Percentiles rank a stretch among this genome's conserved stretches.
Conservation (phyloP, 371 early-diverging fungal species). For the Chytridiales sp. region DNA sequence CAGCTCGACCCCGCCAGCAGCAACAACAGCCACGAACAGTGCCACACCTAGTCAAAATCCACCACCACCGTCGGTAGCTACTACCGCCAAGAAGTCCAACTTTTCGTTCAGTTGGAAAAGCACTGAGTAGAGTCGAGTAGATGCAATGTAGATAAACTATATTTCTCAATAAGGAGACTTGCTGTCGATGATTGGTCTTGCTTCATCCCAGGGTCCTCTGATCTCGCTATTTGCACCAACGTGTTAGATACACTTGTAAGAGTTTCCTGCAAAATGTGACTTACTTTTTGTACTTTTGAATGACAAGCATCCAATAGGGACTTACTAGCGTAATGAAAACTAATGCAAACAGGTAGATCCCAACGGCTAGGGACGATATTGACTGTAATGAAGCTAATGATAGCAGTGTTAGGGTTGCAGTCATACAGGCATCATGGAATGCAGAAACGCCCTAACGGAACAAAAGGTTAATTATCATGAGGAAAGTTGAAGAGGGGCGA, state of each 20-base stretch:
- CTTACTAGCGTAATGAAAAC: slow-evolving; percentile 81
- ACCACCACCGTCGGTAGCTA: too few species aligned
- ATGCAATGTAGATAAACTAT: too few species aligned
- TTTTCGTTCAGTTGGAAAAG: too few species aligned
- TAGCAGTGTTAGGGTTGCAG: slow-evolving; percentile 59
- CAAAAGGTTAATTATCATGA: neutral
- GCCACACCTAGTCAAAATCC: too few species aligned
- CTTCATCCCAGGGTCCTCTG: slow-evolving; percentile 97
- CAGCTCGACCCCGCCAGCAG: too few species aligned
- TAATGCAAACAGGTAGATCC: slow-evolving; percentile 65
- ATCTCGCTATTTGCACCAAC: slow-evolving; percentile 66
- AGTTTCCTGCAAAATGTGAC: slow-evolving; percentile 18
- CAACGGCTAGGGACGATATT: slow-evolving; percentile 70
- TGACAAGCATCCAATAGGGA: slow-evolving; percentile 86
- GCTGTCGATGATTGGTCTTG: too few species aligned
- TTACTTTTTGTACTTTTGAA: slow-evolving; percentile 92
- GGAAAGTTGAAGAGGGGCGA: neutral
- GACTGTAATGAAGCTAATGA: slow-evolving; percentile 62
- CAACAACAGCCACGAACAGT: too few species aligned
- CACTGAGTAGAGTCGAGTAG: too few species aligned
- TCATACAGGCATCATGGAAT: slow-evolving; percentile 54
- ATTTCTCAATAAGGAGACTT: too few species aligned
- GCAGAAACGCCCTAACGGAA: slow-evolving; percentile 4
- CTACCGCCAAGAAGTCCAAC: too few species aligned
- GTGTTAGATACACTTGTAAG: neutral